Evolutionary conservation across 164 flowering plant genomes (phyloP).

Genomic region (Liriodendron chinense): DNA sequence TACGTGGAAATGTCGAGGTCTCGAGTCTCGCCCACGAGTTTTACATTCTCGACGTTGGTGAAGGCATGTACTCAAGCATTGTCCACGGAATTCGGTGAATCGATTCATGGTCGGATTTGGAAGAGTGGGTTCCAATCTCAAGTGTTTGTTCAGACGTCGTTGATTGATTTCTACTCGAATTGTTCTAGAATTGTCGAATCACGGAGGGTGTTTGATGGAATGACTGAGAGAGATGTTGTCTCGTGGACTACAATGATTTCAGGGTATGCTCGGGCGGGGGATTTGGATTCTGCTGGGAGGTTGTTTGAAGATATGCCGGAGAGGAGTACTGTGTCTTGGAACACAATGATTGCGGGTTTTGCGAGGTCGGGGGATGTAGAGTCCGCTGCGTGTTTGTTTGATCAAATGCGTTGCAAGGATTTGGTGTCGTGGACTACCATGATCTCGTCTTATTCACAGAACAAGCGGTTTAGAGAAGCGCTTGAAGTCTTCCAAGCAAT

Average conservation of each 20-base stretch:
- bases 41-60: slow-evolving; percentile 58
- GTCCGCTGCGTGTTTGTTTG: slow-evolving; percentile 48
- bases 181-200: slow-evolving; percentile 30
- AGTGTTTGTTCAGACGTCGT: slow-evolving; percentile 59
- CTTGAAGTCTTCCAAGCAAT: slow-evolving; percentile 48
- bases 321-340: slow-evolving; percentile 62
- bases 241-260: slow-evolving; percentile 70
- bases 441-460: slow-evolving; percentile 68
- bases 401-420: slow-evolving; percentile 54
- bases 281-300: slow-evolving; percentile 45
- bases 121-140: slow-evolving; percentile 54
- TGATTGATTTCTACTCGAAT: slow-evolving; percentile 59
- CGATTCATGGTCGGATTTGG: slow-evolving; percentile 60
- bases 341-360: slow-evolving; percentile 70
- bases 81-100: slow-evolving; percentile 36
- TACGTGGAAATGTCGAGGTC: slow-evolving; percentile 42
- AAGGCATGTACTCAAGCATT: slow-evolving; percentile 49
- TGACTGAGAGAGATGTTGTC: slow-evolving; percentile 68
- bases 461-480: slow-evolving; percentile 45
- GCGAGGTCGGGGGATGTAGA: slow-evolving; percentile 48
- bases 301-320: slow-evolving; percentile 72
- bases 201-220: slow-evolving; percentile 68
- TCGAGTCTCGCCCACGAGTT: slow-evolving; percentile 49
- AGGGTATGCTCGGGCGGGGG: slow-evolving; percentile 38
- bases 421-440: slow-evolving; percentile 81